Evolutionary conservation across 208 protist species (phyloP), one percentile per base, ranked within the genome.

Genomic region (Leishmania tropica): DNA sequence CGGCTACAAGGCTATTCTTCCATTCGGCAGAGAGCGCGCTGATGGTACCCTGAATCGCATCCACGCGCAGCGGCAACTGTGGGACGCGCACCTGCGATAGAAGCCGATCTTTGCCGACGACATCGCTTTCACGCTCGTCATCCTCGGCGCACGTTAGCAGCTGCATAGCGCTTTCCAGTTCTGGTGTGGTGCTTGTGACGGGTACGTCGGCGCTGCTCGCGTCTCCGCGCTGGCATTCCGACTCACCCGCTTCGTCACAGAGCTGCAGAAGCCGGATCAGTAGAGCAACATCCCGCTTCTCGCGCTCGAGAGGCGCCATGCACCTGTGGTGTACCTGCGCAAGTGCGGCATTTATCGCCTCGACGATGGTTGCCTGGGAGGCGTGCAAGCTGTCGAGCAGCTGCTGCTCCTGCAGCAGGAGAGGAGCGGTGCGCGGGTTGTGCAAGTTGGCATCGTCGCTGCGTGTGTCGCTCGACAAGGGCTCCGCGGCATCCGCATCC

Each of bases 251-350:
- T 54, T 86, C 83, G 58, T 88, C 85, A 15, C 65, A 40, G n/a
- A 88, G 70, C 51, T 83, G 81, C 11, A 88, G 78, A 40, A 88
- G 67, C 24, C 85, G 85, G n/a, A 88, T 74, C n/a, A 88, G 75
- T 19, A 88, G 37, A 35, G 45, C 67, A 11, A 83, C 67, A 6
- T 82, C 81, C 0, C 53, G 78, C 74, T 83, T 68, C 17, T 1
- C 56, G 0, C 56, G 67, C 47, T 60, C 53, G 40, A 83, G 73
- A 2, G 84, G 84, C 1, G 7, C 40, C 0, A 8, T 71, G 42
- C 60, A 81, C 15, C 58, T 19, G 24, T 51, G 5, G 35, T 82
- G 72, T 31, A 84, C 6, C 56, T 72, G 53, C 42, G 83, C 73
- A 13, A 86, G 64, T 7, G 70, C 78, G 1, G 83, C 65, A 35